Evolutionary conservation across 2,329 filamentous ascomycete species (phyloP), one percentile per base, ranked within the genome.

Genomic region (Ophiostoma angusticollis): DNA sequence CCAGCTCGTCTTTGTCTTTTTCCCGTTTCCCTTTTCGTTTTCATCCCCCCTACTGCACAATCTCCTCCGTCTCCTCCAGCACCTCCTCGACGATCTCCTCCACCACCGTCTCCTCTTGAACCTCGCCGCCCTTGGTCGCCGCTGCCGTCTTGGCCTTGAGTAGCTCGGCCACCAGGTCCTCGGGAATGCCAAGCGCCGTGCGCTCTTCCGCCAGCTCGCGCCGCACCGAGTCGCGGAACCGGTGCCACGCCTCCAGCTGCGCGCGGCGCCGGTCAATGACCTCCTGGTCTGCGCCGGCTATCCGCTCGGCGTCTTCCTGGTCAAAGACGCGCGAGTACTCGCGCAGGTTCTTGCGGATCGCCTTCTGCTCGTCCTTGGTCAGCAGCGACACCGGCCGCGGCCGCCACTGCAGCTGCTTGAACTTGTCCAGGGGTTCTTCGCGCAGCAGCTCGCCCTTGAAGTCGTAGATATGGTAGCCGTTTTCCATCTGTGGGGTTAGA

Each of bases 401-500:
- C 31, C 91, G 82, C 91, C 91, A 98, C 47, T 84, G 63, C 64
- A 87, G 84, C 62, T 98, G 91, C 74, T 95, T 95, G 75, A 98
- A 96, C 63, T 93, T 93, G 50, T 98, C 91, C 43, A 93, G 72
- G 37, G 78, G 80, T 61, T 95, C 84, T 64, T 98, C 93, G 43
- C 86, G 80, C 39, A 98, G 76, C 39, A 81, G 74, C 52, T 83
- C 80, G 48, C 91, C 93, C 59, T 79, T 83, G 74, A 98, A 98
- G 58, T 93, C 87, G 72, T 95, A 96, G 45, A 98, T 67, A 61
- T 96, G 89, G 70, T 94, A 98, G 47, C 91, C 91, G 59, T 96
- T 98, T 70, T 98, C 91, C 85, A 96, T 94, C 84, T 94, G 24
- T 6, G 11, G 17, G 22, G 32, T 48, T 42, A 48, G 47, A 18